Percentiles rank a stretch among this genome's conserved stretches.
phyloP scores from a whole-genome alignment of 805 yeast species.

The Starmerella roubikii region DNA sequence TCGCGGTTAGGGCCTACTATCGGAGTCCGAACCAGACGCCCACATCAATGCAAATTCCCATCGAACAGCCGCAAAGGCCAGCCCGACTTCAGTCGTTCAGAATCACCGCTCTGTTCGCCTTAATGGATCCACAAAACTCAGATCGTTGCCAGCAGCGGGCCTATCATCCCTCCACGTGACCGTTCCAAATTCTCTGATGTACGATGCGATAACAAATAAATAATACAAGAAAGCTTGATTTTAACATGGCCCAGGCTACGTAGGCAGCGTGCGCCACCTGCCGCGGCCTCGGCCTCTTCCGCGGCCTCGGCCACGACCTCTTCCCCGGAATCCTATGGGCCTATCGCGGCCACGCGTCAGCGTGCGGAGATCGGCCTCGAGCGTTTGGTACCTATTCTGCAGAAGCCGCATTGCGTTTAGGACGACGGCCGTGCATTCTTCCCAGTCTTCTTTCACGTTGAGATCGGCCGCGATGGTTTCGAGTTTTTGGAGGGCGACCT shows the following conservation, averaged over 20 bases:
- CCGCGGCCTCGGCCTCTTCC: conserved; percentile 20
- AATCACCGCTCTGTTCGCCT: too few relatives aligned
- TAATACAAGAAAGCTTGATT: neutral
- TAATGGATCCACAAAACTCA: too few relatives aligned
- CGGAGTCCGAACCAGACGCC: too few relatives aligned
- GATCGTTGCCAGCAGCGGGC: too few relatives aligned
- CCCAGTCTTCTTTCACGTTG: conserved; percentile 14
- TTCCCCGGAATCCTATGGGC: conserved; percentile 1
- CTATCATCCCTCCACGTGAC: too few relatives aligned
- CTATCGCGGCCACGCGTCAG: conserved; percentile 8
- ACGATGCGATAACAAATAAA: too few relatives aligned
- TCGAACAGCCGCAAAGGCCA: too few relatives aligned
- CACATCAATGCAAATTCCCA: too few relatives aligned
- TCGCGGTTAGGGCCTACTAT: too few relatives aligned
- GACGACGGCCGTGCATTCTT: conserved; percentile 5
- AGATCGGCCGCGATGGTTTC: conserved; percentile 9
- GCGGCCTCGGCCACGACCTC: conserved; percentile 16
- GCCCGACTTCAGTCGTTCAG: too few relatives aligned
- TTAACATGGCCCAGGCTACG: too few relatives aligned
- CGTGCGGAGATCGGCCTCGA: conserved; percentile 11
- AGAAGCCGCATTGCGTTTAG: conserved; percentile 13
- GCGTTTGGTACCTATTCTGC: conserved; percentile 14
- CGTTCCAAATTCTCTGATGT: too few relatives aligned
- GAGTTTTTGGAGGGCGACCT: conserved; percentile 8
- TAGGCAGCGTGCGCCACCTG: conserved; percentile 7